Evolutionary conservation across 257 asterid genomes (phyloP), one percentile per base, ranked within the genome.

Genomic region (Solanum gandarillasii): DNA sequence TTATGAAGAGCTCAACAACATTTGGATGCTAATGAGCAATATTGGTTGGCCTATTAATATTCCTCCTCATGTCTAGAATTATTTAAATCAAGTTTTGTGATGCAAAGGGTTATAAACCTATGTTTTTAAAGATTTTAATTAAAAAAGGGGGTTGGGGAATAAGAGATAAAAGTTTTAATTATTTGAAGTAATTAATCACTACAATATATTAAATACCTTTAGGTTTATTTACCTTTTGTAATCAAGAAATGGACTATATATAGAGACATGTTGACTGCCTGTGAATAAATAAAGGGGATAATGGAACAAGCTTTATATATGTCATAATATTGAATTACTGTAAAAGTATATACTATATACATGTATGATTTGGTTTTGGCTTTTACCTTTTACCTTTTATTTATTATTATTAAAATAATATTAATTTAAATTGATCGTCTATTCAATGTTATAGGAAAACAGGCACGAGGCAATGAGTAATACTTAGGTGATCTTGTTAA

Each of bases 1-100:
- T 36, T 91, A 84, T 21, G 94, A 92, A 25, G 98, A 94, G 87
- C 88, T 95, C 87, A 95, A 94, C 70, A 93, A 93, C 90, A 97
- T 94, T 32, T 90, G 90, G 92, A 91, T 5, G 68, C 65, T 81
- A 2, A 81, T 55, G 65, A 55, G 1, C 68, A 46, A 46, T 0
- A 25, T 3, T 41, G 38, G 16, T 41, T 27, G 36, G 5, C 84
- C 84, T 25, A 7, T 81, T 81, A 46, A 29, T 81, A 0, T 41
- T 79, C 39, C 85, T 81, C 85, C 29, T 18, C n/a, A 55, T 55
- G 6, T 9, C 27, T 81, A 81, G 11, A 81, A 5, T 43, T 18
- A 27, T 7, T 14, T 25, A 25, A 25, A 8, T 43, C 12, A 13
- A 79, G 1, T 41, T 79, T 78, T 7, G 23, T 12, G 16, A 36